Evolutionary conservation across 805 yeast genomes (phyloP).

Genomic region (Candida michaelii): DNA sequence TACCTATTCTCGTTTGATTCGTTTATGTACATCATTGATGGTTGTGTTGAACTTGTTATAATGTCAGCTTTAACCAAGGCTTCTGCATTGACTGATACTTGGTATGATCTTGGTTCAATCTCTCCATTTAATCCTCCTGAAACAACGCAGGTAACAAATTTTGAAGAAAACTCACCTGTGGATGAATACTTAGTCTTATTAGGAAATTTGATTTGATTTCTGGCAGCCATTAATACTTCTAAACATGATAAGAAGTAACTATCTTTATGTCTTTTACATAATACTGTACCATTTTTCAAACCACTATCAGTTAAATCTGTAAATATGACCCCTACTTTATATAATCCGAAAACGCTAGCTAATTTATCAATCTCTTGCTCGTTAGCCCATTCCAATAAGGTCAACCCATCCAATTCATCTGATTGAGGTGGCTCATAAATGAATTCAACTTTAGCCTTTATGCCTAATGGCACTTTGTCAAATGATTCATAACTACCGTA

Average conservation of each 20-base stretch:
- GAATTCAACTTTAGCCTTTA: constrained; percentile 90
- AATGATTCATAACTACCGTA: constrained; percentile 80
- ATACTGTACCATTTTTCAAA: constrained; percentile 79
- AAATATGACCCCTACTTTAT: constrained; percentile 78
- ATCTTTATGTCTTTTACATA: constrained; percentile 90
- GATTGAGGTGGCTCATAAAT: constrained; percentile 91
- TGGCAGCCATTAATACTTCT: constrained; percentile 82
- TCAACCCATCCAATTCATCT: constrained; percentile 82
- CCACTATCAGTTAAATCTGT: constrained; percentile 92
- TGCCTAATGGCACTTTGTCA: constrained; percentile 86
- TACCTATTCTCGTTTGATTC: constrained; percentile 72
- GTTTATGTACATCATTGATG: constrained; percentile 79
- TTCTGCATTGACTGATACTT: constrained; percentile 85
- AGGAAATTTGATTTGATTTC: constrained; percentile 66
- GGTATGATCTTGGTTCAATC: constrained; percentile 88
- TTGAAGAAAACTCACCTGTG: constrained; percentile 72
- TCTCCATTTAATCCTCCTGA: constrained; percentile 88
- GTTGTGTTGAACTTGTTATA: constrained; percentile 85
- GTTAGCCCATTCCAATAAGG: constrained; percentile 56
- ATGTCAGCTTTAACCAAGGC: constrained; percentile 84
- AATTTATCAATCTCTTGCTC: constrained; percentile 52
- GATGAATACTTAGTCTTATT: constrained; percentile 64
- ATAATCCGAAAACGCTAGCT: constrained; percentile 60
- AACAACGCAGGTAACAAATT: constrained; percentile 89
- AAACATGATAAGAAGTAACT: constrained; percentile 87